Conservation (phyloP, 1,139 yeast genomes). For the Suhomyces taliae region DNA sequence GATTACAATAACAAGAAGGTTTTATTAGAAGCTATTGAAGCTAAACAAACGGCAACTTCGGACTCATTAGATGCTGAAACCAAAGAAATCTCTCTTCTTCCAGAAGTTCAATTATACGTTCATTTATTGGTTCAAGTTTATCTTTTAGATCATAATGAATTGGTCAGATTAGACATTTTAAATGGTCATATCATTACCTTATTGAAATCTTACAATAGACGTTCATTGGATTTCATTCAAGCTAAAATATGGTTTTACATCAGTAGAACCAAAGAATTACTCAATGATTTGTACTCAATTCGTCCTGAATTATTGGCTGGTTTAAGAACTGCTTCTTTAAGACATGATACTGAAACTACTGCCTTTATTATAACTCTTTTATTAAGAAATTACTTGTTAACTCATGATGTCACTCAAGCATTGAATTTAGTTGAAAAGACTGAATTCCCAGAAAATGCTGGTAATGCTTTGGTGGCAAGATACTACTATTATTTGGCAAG, state of each 20-base stretch:
- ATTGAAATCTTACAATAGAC: constrained; percentile 66
- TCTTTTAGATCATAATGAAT: constrained; percentile 62
- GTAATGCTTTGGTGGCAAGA: constrained; percentile 88
- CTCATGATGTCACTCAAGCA: constrained; percentile 86
- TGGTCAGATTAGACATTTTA: constrained; percentile 51
- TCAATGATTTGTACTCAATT: constrained; percentile 57
- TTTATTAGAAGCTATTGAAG: constrained; percentile 39
- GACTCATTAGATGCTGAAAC: constrained; percentile 18
- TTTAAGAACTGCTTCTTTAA: constrained; percentile 83
- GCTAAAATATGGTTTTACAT: constrained; percentile 95
- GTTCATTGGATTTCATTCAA: constrained; percentile 81
- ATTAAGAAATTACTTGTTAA: constrained; percentile 72
- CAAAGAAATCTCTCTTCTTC: constrained; percentile 37
- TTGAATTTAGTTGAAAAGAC: constrained; percentile 86
- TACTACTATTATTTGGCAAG: constrained; percentile 87
- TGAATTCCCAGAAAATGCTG: constrained; percentile 81
- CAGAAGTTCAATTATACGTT: constrained; percentile 79
- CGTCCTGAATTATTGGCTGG: constrained; percentile 72
- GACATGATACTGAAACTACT: constrained; percentile 91
- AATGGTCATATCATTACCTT: constrained; percentile 55
- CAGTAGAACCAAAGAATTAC: constrained; percentile 72
- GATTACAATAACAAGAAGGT: constrained; percentile 43
- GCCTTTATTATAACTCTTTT: constrained; percentile 83
- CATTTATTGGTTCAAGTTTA: constrained; percentile 78
- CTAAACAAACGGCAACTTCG: constrained; percentile 17